Evolutionary conservation across 305 asterid species (phyloP), one percentile per base, ranked within the genome.

Genomic region (Fraxinus dipetala): DNA sequence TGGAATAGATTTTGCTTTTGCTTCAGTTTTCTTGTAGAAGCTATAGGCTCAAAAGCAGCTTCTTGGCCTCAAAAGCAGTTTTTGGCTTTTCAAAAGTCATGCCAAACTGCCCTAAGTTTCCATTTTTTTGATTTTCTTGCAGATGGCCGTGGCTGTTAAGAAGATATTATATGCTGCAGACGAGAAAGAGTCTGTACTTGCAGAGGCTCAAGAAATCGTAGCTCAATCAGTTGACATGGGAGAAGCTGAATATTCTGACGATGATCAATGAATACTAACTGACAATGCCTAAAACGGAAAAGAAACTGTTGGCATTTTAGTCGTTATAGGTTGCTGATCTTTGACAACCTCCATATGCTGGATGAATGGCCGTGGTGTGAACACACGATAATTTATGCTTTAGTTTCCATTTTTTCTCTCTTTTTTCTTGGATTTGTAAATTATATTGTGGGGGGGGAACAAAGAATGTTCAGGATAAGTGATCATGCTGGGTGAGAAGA

Each of bases 131-230:
- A 81, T 75, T 85, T 45, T 45, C 32, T 80, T 85, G 89, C 95
- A 95, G 99, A 84, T 92, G 86, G 85, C 90, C 34, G 38, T 85
- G 82, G 99, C 97, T 36, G 78, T 95, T 32, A 92, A 92, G 91
- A 90, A 87, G 91, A 93, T 94, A 81, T 67, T 94, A 67, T 94
- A 94, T 81, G 92, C 97, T 43, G 90, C 90, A 34, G 99, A 94
- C 24, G 97, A 89, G 77, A 91, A 91, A 83, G 95, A 90, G 70
- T 86, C 93, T 20, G 93, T 90, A 63, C 92, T 95, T 69, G 89
- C 83, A 35, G 97, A 91, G 86, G 98, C 96, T 80, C 92, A 87
- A 86, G 90, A 88, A 80, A 89, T 91, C 10, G 83, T 91, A 65
- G 56, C 86, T 40, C 82, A 74, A 34, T 83, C 89, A 0, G 81